Conservation (phyloP, 1,284 basidiomycete species). For the Athelia sp. region DNA sequence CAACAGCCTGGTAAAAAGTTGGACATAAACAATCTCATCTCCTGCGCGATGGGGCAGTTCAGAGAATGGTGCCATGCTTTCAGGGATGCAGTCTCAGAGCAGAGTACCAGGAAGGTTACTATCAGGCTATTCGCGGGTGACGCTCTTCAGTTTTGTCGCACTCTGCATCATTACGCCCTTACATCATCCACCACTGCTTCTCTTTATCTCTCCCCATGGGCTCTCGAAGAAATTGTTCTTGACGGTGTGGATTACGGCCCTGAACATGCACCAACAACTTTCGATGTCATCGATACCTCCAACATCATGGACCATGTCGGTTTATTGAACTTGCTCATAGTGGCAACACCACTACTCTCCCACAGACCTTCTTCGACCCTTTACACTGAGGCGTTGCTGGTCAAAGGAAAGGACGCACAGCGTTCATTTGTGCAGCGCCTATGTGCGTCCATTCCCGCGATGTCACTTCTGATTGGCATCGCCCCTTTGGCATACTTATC, state of each 20-base stretch:
- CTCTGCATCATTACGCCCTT: slow-evolving; percentile 17
- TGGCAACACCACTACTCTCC: slow-evolving; percentile 30
- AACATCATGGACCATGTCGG: slow-evolving; percentile 48
- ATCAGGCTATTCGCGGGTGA: slow-evolving; percentile 35
- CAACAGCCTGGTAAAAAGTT: slow-evolving; percentile 13
- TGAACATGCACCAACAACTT: slow-evolving; percentile 31
- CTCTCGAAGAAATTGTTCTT: slow-evolving; percentile 25
- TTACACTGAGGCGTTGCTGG: slow-evolving; percentile 38
- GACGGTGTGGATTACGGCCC: slow-evolving; percentile 27
- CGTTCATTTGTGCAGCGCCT: slow-evolving; percentile 28
- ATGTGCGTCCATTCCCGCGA: slow-evolving; percentile 31
- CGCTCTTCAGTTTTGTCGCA: slow-evolving; percentile 23
- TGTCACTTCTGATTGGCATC: slow-evolving; percentile 38
- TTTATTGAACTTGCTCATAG: slow-evolving; percentile 42
- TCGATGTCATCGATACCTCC: slow-evolving; percentile 52
- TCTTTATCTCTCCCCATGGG: slow-evolving; percentile 31
- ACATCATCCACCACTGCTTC: slow-evolving; percentile 17
- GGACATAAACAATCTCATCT: background rate
- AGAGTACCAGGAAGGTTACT: slow-evolving; percentile 6
- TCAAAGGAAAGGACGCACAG: slow-evolving; percentile 17
- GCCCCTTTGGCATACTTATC: slow-evolving; percentile 35
- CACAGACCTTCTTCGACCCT: slow-evolving; percentile 23
- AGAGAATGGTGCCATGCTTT: slow-evolving; percentile 15
- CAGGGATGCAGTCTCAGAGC: slow-evolving; percentile 18
- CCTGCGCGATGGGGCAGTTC: background rate